Evolutionary conservation across 371 early-diverging fungal genomes (phyloP), one percentile per base, ranked within the genome.

Genomic region (Mucor saturninus): DNA sequence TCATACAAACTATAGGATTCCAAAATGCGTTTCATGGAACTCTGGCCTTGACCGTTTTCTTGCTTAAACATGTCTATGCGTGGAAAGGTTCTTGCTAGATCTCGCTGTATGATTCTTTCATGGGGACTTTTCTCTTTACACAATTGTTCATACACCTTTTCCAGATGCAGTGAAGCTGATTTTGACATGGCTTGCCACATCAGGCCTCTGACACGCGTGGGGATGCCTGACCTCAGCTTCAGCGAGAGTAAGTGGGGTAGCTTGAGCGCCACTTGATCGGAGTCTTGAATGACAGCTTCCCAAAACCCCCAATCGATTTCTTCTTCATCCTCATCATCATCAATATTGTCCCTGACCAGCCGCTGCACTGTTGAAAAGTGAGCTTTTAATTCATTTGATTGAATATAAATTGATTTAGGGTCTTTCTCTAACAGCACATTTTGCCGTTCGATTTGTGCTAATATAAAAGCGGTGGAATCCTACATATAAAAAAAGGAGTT

Each of bases 1-100:
- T 98, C 98, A 56, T 94, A 96, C 39, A 95, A 70, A 35, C 92
- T 89, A 63, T 97, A 98, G 2, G 96, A 95, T 62, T 93, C 94
- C 54, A 96, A 76, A 21, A 98, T 86, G 55, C 89, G 88, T 65
- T 87, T 90, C 68, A 98, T 73, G 14, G 83, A 75, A 54, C 85
- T 86, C 61, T 98, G 97, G 1, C 97, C 98, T 35, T 87, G 83
- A 14, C 95, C 96, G 15, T 86, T 89, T 64, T 87, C 88, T 58
- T 91, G 83, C 65, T 87, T 84, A 65, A 97, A 97, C 84, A 92
- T 89, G 26, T 88, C 90, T 35, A 94, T 85, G 38, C 80, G 75
- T 21, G 98, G 98, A 76, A 95, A 98, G 8, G 97, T 96, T 39
- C 98, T 84, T 32, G 94, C 86, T 21, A 98, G 77, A 71, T 98